A percentile compares a stretch with the other conserved stretches of the same genome.
These are phyloP conservation scores for Chlamydomonas asymmetrica DNA, from an alignment of 139 green algal genomes.

Conservation along the genomic window DNA sequence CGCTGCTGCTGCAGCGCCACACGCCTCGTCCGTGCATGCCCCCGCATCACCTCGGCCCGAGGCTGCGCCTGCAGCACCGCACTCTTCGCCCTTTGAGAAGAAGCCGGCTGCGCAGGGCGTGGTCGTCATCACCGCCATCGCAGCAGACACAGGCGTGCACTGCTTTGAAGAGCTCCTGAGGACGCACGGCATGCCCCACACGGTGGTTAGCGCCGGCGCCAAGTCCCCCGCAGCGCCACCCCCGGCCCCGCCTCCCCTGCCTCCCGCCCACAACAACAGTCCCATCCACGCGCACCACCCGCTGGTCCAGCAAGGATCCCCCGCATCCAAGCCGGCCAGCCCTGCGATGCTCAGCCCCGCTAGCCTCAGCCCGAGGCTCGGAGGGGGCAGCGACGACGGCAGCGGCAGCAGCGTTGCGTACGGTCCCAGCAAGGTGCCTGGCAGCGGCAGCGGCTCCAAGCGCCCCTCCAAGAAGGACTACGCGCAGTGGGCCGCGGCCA, in stretches of 20 bases:
- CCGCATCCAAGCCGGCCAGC: neutral
- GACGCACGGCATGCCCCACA: neutral
- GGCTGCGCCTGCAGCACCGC: neutral
- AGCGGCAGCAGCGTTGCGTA: neutral
- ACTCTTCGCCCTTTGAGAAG: neutral
- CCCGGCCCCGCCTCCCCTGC: neutral
- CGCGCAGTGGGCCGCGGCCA: constrained; percentile 53
- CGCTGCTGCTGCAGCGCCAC: neutral
- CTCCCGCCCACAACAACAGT: neutral
- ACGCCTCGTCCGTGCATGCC: neutral
- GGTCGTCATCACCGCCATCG: neutral
- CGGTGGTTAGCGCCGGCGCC: neutral
- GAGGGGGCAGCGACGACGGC: neutral
- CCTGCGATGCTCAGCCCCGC: neutral
- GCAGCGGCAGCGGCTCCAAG: constrained; percentile 1
- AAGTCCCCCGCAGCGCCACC: neutral
- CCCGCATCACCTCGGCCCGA: neutral
- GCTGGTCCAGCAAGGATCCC: too few species aligned
- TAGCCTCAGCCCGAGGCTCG: neutral
- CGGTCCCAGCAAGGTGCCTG: neutral
- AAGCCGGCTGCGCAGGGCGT: neutral
- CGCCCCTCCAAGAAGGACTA: constrained; percentile 50
- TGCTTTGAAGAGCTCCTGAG: neutral
- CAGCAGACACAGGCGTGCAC: neutral
- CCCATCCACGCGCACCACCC: too few species aligned